Evolutionary conservation across 2,329 filamentous ascomycete species (phyloP).

Genomic region (Sphaerostilbella broomeana): DNA sequence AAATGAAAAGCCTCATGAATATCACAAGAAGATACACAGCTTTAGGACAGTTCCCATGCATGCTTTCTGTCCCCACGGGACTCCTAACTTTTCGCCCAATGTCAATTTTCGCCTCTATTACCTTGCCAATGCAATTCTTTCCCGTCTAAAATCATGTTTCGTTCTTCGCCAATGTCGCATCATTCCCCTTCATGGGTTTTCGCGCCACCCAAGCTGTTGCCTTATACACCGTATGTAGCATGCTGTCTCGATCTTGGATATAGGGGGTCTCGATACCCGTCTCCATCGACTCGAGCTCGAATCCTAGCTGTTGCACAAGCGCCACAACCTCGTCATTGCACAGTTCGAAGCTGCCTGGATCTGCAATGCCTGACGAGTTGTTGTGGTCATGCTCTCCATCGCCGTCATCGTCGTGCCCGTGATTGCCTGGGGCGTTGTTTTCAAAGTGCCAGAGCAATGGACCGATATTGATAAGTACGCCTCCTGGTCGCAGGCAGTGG

Average conservation of each 20-base stretch:
- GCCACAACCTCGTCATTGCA: slow-evolving; percentile 80
- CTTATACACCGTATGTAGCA: slow-evolving; percentile 77
- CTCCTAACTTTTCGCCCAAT: background rate
- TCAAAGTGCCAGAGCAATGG: slow-evolving; percentile 96
- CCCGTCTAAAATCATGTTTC: background rate
- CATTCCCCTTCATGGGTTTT: slow-evolving; percentile 43
- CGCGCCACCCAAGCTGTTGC: slow-evolving; percentile 81
- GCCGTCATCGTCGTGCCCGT: slow-evolving; percentile 45
- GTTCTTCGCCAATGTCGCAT: background rate
- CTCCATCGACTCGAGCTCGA: slow-evolving; percentile 60
- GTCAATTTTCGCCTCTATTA: background rate
- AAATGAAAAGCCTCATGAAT: slow-evolving; percentile 4
- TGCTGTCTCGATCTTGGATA: slow-evolving; percentile 76
- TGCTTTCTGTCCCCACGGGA: background rate
- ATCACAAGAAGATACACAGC: background rate
- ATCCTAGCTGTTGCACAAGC: slow-evolving; percentile 69
- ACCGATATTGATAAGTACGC: slow-evolving; percentile 82
- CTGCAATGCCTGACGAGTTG: slow-evolving; percentile 64
- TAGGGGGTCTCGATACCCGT: slow-evolving; percentile 67
- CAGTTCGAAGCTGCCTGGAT: slow-evolving; percentile 85
- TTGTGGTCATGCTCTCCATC: slow-evolving; percentile 44
- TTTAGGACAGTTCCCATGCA: too few species aligned
- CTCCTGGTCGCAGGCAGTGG: slow-evolving; percentile 69
- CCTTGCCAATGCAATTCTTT: background rate
- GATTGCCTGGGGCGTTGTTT: slow-evolving; percentile 56